Evolutionary conservation across 108 stramenopile genomes (phyloP).

Genomic region (Nannochloropsis salina): DNA sequence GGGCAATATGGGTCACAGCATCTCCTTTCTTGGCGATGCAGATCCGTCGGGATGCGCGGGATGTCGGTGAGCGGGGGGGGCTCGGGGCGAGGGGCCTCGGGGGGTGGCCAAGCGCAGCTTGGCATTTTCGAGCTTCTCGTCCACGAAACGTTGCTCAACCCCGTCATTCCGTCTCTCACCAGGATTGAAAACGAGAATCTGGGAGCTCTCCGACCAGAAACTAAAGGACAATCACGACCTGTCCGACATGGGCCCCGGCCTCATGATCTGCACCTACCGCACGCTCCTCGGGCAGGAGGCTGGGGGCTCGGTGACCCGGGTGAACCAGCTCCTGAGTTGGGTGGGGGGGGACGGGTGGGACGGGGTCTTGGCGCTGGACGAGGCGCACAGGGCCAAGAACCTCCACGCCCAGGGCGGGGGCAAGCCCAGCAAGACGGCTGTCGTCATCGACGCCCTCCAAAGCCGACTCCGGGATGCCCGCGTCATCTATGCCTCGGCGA

Average conservation of each 20-base stretch:
- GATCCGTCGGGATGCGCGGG: not conserved
- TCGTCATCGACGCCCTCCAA: conserved; percentile 61
- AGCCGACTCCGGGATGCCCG: conserved; percentile 62
- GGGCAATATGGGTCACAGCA: conserved; percentile 37
- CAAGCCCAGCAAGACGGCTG: conserved; percentile 59
- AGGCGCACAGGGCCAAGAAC: conserved; percentile 77
- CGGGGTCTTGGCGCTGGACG: conserved; percentile 66
- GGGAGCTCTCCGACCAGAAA: not conserved
- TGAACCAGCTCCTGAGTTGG: conserved; percentile 66
- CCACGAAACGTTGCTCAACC: not conserved
- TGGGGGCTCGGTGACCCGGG: conserved; percentile 44
- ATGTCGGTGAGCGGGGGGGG: not conserved
- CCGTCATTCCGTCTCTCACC: not conserved
- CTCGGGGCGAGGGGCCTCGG: not conserved
- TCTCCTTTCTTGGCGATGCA: not conserved
- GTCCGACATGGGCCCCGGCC: conserved; percentile 21
- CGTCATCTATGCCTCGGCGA: conserved; percentile 69
- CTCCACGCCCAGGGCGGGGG: conserved; percentile 43
- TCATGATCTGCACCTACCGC: conserved; percentile 61
- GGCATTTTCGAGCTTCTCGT: not conserved
- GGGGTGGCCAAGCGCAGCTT: not conserved
- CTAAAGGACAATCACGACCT: conserved; percentile 23
- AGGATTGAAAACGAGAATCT: not conserved
- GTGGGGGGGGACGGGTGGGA: conserved; percentile 57
- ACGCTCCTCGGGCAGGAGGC: conserved; percentile 47